Conservation (phyloP, 1,284 basidiomycete species). For the Cutaneotrichosporon cutaneum region DNA sequence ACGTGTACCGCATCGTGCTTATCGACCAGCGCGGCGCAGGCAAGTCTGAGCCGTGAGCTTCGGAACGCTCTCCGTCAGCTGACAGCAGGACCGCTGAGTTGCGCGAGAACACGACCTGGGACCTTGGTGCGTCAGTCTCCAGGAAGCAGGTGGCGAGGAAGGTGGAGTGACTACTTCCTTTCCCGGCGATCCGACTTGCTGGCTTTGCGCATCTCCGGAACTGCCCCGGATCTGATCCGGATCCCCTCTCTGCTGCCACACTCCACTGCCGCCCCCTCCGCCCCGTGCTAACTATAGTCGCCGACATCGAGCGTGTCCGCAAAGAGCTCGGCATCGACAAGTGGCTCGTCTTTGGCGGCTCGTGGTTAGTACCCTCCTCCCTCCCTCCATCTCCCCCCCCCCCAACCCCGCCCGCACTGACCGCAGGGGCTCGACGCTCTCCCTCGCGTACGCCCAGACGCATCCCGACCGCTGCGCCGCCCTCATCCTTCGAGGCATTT, state of each 20-base stretch:
- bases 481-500: constrained; percentile 84
- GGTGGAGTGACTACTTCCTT: not conserved
- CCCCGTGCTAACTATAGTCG: constrained; percentile 56
- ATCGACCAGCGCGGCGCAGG: constrained; percentile 83
- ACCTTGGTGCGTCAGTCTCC: constrained; percentile 56
- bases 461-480: constrained; percentile 78
- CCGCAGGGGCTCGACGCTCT: constrained; percentile 77
- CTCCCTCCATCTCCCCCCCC: not conserved
- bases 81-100: constrained; percentile 64
- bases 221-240: too few species aligned
- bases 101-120: constrained; percentile 91
- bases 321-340: constrained; percentile 69
- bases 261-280: not conserved
- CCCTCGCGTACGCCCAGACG: constrained; percentile 80
- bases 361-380: constrained; percentile 62
- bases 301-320: constrained; percentile 80
- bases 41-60: constrained; percentile 68
- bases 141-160: not conserved
- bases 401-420: constrained; percentile 1
- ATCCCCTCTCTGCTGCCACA: too few species aligned
- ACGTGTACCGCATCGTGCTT: constrained; percentile 67
- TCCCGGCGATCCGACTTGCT: too few species aligned
- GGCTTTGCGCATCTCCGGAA: too few species aligned
- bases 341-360: constrained; percentile 82
- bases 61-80: not conserved